Evolutionary conservation across 129 eudicot species (phyloP).

Genomic region (Silybum marianum): DNA sequence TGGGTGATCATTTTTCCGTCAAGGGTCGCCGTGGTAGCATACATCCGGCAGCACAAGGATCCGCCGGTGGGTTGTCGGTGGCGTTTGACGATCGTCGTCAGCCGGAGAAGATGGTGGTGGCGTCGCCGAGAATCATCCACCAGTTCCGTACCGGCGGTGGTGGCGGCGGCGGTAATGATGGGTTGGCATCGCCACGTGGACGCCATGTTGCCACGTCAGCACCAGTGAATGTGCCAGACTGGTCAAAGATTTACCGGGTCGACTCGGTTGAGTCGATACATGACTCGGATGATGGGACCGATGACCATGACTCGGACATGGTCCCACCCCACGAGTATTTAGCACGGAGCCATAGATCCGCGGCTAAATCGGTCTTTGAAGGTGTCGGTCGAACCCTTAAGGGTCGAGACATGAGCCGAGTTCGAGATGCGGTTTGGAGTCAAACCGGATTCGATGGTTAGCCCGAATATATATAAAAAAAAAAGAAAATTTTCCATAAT

Average conservation of each 20-base stretch:
- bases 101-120: slow-evolving; percentile 7
- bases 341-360: slow-evolving; percentile 64
- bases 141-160: slow-evolving; percentile 53
- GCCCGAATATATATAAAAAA: background rate
- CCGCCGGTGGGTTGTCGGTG: slow-evolving; percentile 69
- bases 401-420: slow-evolving; percentile 95
- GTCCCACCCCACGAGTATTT: slow-evolving; percentile 90
- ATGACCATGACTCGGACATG: slow-evolving; percentile 45
- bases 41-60: background rate
- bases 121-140: slow-evolving; percentile 59
- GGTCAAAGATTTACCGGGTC: slow-evolving; percentile 83
- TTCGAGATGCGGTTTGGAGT: slow-evolving; percentile 96
- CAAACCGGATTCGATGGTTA: slow-evolving; percentile 94
- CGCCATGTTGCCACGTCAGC: slow-evolving; percentile 77
- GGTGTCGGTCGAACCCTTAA: slow-evolving; percentile 96
- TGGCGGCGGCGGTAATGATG: slow-evolving; percentile 23
- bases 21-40: slow-evolving; percentile 21
- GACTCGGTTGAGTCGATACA: slow-evolving; percentile 78
- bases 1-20: slow-evolving; percentile 6
- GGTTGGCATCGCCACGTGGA: slow-evolving; percentile 47
- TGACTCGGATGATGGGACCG: slow-evolving; percentile 66
- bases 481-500: background rate
- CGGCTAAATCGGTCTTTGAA: slow-evolving; percentile 75
- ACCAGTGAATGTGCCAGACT: slow-evolving; percentile 87
- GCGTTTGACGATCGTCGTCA: slow-evolving; percentile 55